These are phyloP conservation scores for Kwoniella dejecticola DNA, from an alignment of 768 basidiomycete species.

Conservation along the genomic window DNA sequence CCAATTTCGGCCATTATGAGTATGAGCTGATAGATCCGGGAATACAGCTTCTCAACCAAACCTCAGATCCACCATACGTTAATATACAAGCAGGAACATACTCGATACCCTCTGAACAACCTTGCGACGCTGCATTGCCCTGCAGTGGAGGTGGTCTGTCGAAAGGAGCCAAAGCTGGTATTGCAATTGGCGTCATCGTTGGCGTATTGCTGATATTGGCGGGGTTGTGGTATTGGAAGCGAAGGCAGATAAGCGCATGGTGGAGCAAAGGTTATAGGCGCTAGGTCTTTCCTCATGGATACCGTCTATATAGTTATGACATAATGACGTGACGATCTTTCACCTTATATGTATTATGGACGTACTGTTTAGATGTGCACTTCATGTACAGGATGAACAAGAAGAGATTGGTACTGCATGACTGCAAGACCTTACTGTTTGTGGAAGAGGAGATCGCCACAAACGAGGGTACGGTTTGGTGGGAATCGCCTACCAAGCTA, in stretches of 20 bases:
- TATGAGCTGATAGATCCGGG: too few species aligned
- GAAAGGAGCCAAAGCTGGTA: conserved; percentile 70
- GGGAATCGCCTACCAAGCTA: too few species aligned
- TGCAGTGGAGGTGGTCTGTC: conserved; percentile 63
- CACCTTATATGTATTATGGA: too few species aligned
- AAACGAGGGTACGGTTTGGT: too few species aligned
- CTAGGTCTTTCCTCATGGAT: not conserved
- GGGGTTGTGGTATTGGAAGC: conserved; percentile 46
- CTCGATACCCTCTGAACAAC: conserved; percentile 60
- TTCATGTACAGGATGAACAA: too few species aligned
- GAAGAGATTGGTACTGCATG: too few species aligned
- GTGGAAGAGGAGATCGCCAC: too few species aligned
- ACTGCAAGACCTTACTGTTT: too few species aligned
- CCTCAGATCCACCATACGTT: conserved; percentile 75
- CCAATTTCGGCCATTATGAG: too few species aligned
- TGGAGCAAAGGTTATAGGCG: conserved; percentile 35
- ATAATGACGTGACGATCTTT: too few species aligned
- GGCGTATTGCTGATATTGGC: conserved; percentile 59
- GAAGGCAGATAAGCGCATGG: conserved; percentile 23
- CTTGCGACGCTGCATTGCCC: conserved; percentile 73
- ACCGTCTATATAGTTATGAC: not conserved
- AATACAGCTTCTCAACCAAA: conserved; percentile 64
- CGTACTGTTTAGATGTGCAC: too few species aligned
- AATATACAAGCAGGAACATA: conserved; percentile 60
- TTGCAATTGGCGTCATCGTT: conserved; percentile 66